Conservation (phyloP, 2,329 filamentous ascomycete genomes). For the Fusarium napiforme region DNA sequence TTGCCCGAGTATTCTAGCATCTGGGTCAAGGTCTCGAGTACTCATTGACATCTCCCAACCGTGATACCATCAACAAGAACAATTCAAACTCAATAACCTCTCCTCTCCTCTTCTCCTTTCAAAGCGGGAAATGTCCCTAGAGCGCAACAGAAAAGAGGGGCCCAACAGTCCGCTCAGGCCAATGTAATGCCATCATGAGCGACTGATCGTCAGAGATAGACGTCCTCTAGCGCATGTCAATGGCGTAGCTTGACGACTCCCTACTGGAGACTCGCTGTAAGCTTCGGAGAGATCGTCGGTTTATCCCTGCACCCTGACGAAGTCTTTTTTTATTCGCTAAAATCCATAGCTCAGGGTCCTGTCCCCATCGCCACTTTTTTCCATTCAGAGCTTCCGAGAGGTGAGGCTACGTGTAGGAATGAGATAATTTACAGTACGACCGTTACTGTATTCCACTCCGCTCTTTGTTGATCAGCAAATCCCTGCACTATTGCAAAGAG, state of each 20-base stretch:
- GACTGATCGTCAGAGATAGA: conserved; percentile 43
- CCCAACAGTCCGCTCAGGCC: conserved; percentile 28
- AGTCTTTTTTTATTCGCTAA: conserved; percentile 18
- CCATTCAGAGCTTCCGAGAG: background rate
- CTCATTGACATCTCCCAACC: background rate
- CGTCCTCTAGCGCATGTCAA: conserved; percentile 38
- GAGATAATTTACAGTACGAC: conserved; percentile 31
- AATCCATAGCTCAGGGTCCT: conserved; percentile 41
- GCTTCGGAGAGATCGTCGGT: conserved; percentile 32
- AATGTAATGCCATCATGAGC: conserved; percentile 29
- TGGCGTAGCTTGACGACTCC: conserved; percentile 39
- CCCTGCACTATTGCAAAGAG: conserved; percentile 1
- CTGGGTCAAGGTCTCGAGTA: background rate
- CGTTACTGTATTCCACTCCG: conserved; percentile 9
- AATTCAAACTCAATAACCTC: conserved; percentile 1
- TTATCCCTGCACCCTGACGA: conserved; percentile 22
- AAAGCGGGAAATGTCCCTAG: conserved; percentile 3
- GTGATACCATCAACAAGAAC: conserved; percentile 20
- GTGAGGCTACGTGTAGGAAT: conserved; percentile 23
- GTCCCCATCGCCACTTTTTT: conserved; percentile 20
- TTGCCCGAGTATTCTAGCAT: background rate
- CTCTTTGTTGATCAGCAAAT: conserved; percentile 23
- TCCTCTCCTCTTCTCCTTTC: background rate
- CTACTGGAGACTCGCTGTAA: conserved; percentile 18
- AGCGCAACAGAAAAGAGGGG: conserved; percentile 16